Percentiles rank a stretch among this genome's conserved stretches.
phyloP scores from a whole-genome alignment of 257 asterid species.

The Phtheirospermum japonicum region DNA sequence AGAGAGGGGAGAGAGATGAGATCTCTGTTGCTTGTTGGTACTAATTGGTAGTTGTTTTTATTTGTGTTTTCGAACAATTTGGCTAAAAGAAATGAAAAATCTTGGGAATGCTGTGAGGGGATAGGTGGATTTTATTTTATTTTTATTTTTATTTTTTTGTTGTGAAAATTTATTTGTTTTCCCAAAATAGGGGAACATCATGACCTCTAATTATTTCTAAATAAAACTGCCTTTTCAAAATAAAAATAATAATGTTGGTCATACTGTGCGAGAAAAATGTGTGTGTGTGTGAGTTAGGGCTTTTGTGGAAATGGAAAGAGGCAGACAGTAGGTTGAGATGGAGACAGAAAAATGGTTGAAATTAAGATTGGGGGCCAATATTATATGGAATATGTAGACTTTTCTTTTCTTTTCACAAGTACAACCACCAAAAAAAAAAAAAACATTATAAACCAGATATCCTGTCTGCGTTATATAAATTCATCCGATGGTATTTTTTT shows the following conservation, averaged over 20 bases:
- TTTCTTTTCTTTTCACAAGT: too few species aligned
- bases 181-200: constrained; percentile 11
- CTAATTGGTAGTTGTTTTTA: neutral
- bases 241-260: neutral
- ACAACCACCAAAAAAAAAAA: too few species aligned
- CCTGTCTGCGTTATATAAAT: too few species aligned
- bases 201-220: constrained; percentile 9
- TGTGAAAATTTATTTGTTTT: neutral
- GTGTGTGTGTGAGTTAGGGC: constrained; percentile 11
- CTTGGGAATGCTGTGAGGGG: constrained; percentile 11
- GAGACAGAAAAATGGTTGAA: constrained; percentile 26
- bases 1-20: neutral
- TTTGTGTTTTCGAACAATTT: neutral
- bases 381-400: too few species aligned
- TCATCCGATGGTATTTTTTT: too few species aligned
- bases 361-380: neutral
- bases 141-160: neutral
- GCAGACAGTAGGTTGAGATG: constrained; percentile 28
- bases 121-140: constrained; percentile 10
- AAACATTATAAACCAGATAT: too few species aligned
- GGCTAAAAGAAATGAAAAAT: constrained; percentile 7
- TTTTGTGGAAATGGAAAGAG: constrained; percentile 28
- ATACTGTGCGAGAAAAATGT: neutral
- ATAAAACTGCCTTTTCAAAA: neutral
- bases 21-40: neutral